Conservation (phyloP, 495 filamentous ascomycete genomes). For the Penicillium soppii region DNA sequence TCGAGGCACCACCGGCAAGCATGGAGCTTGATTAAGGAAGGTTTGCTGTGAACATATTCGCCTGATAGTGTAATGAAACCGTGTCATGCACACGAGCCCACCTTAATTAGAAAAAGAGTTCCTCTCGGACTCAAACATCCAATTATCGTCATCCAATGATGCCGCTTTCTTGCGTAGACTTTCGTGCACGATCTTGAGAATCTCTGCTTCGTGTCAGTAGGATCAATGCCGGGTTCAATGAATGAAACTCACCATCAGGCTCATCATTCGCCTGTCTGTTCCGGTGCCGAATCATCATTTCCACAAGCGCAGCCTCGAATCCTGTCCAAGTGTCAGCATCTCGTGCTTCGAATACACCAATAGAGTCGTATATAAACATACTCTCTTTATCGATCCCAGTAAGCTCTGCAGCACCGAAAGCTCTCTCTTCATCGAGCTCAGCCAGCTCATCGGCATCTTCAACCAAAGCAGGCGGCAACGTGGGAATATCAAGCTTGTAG, state of each 20-base stretch:
- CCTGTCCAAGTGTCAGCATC: slow-evolving; percentile 27
- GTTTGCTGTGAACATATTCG: slow-evolving; percentile 9
- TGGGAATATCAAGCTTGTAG: slow-evolving; percentile 69
- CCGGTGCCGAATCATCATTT: slow-evolving; percentile 58
- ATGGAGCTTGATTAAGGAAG: slow-evolving; percentile 54
- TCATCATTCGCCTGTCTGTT: slow-evolving; percentile 61
- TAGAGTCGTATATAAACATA: slow-evolving; percentile 21
- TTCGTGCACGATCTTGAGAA: slow-evolving; percentile 68
- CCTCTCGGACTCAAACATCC: slow-evolving; percentile 84
- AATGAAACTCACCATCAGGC: slow-evolving; percentile 57
- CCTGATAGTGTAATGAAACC: slow-evolving; percentile 22
- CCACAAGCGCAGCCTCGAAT: slow-evolving; percentile 48
- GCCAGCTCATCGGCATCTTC: slow-evolving; percentile 56
- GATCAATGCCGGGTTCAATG: not conserved
- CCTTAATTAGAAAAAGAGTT: slow-evolving; percentile 26
- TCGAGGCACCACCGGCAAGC: slow-evolving; percentile 49
- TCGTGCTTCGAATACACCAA: not conserved
- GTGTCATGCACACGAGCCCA: slow-evolving; percentile 12
- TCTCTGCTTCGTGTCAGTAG: slow-evolving; percentile 46
- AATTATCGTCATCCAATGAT: slow-evolving; percentile 77
- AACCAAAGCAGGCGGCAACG: slow-evolving; percentile 47
- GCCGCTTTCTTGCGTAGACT: slow-evolving; percentile 70
- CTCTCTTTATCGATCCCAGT: slow-evolving; percentile 46
- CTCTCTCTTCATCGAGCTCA: slow-evolving; percentile 28
- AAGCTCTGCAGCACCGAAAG: slow-evolving; percentile 25